Evolutionary conservation across 768 basidiomycete genomes (phyloP).

Genomic region (Atractiella rhizophila): DNA sequence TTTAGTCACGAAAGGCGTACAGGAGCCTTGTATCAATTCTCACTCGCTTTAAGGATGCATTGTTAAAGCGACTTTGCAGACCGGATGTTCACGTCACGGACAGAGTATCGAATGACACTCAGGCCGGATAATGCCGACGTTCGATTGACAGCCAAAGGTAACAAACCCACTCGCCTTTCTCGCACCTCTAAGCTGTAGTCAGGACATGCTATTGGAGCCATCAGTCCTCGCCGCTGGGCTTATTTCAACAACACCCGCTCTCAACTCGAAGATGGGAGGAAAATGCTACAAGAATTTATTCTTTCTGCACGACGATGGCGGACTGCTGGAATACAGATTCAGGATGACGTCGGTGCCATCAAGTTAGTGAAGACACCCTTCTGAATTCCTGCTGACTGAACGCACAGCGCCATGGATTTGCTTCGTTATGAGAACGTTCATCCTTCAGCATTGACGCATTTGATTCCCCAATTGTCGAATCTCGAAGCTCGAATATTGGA

Average conservation of each 20-base stretch:
- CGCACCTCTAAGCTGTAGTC: too few species aligned
- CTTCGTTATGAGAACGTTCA: slow-evolving; percentile 36
- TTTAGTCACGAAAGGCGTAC: slow-evolving; percentile 59
- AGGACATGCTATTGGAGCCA: slow-evolving; percentile 27
- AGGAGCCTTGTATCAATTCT: slow-evolving; percentile 47
- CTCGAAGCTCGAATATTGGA: slow-evolving; percentile 32
- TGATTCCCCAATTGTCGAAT: slow-evolving; percentile 30
- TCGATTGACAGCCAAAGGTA: slow-evolving; percentile 53
- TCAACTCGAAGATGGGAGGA: slow-evolving; percentile 6
- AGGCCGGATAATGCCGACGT: slow-evolving; percentile 72
- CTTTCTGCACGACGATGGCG: slow-evolving; percentile 12
- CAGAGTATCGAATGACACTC: slow-evolving; percentile 68
- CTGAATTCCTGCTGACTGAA: neutral
- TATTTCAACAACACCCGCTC: neutral
- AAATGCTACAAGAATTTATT: slow-evolving; percentile 5
- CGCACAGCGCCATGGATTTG: slow-evolving; percentile 44
- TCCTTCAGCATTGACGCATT: slow-evolving; percentile 23
- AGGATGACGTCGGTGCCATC: slow-evolving; percentile 26
- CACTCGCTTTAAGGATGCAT: neutral
- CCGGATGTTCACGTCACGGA: slow-evolving; percentile 78
- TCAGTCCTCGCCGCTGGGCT: slow-evolving; percentile 26
- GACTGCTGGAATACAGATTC: slow-evolving; percentile 24
- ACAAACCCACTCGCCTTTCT: too few species aligned
- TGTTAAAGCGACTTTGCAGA: slow-evolving; percentile 26
- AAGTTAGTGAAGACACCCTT: slow-evolving; percentile 21